Conservation (phyloP, 495 filamentous ascomycete genomes). For the Podospora didyma region DNA sequence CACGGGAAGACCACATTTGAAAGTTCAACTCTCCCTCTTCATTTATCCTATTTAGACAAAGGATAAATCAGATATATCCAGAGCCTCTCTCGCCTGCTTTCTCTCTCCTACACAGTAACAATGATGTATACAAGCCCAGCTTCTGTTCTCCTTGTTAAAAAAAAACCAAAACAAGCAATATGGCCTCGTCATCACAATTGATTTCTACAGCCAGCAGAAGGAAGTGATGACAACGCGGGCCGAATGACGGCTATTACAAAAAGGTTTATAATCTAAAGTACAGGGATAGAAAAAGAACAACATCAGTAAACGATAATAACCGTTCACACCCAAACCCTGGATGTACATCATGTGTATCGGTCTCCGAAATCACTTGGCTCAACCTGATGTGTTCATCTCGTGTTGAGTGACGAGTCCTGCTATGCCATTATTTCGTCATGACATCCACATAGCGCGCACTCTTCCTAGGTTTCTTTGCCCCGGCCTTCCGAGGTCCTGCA, state of each 20-base stretch:
- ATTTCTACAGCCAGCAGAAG: no score
- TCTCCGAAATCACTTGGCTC: neutral
- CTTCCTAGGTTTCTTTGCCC: slow-evolving; percentile 72
- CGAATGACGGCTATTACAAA: neutral
- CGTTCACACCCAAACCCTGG: neutral
- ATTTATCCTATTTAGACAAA: no score
- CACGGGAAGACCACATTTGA: no score
- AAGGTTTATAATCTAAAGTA: neutral
- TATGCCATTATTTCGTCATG: slow-evolving; percentile 58
- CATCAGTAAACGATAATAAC: neutral
- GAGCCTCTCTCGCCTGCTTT: no score
- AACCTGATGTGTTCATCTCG: neutral
- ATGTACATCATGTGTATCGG: neutral
- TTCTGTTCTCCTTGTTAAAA: no score
- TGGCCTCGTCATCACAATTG: no score
- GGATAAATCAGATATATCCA: no score
- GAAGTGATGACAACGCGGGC: neutral
- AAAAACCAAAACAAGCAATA: no score
- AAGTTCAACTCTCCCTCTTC: no score
- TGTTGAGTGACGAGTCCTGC: neutral
- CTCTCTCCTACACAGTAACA: no score
- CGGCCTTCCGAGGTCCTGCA: slow-evolving; percentile 61
- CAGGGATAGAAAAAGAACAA: neutral
- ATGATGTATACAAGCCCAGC: no score
- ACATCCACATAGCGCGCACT: slow-evolving; percentile 86